Percentiles rank a stretch among this genome's conserved stretches.
These are phyloP conservation scores for Colletotrichum nymphaeae DNA, from an alignment of 2,329 filamentous ascomycete species.

Conservation along the genomic window DNA sequence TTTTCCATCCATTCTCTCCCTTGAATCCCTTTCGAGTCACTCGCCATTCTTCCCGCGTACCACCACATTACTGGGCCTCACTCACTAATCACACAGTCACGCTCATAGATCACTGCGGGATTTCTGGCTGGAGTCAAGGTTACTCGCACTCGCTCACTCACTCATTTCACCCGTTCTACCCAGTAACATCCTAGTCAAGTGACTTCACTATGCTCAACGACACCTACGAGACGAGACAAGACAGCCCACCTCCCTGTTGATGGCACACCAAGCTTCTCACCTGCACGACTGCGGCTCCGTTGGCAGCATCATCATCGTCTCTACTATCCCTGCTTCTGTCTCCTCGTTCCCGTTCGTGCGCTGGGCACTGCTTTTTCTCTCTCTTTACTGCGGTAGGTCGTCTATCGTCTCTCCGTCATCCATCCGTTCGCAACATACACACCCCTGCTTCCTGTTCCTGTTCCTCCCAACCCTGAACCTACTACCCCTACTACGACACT, in stretches of 20 bases:
- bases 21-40: background rate
- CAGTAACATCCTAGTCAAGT: background rate
- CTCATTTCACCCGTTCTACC: background rate
- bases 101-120: background rate
- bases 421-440: slow-evolving; percentile 16
- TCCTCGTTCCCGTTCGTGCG: background rate
- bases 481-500: slow-evolving; percentile 9
- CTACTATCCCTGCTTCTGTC: background rate
- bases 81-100: background rate
- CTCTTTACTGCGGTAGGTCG: slow-evolving; percentile 1
- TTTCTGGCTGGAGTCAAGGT: background rate
- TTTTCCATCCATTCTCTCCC: background rate
- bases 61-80: background rate
- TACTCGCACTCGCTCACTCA: background rate
- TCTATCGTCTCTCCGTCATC: slow-evolving; percentile 29
- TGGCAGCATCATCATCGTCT: slow-evolving; percentile 20
- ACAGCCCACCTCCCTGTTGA: background rate
- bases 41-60: background rate
- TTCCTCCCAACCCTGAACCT: slow-evolving; percentile 21
- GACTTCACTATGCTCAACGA: slow-evolving; percentile 1
- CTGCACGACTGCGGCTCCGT: slow-evolving; percentile 14
- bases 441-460: slow-evolving; percentile 21
- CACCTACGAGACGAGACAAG: background rate
- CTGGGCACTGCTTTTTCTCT: background rate
- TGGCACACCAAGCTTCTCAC: slow-evolving; percentile 4